Evolutionary conservation across 768 basidiomycete genomes (phyloP).

Genomic region (Albatrellus ellisii): DNA sequence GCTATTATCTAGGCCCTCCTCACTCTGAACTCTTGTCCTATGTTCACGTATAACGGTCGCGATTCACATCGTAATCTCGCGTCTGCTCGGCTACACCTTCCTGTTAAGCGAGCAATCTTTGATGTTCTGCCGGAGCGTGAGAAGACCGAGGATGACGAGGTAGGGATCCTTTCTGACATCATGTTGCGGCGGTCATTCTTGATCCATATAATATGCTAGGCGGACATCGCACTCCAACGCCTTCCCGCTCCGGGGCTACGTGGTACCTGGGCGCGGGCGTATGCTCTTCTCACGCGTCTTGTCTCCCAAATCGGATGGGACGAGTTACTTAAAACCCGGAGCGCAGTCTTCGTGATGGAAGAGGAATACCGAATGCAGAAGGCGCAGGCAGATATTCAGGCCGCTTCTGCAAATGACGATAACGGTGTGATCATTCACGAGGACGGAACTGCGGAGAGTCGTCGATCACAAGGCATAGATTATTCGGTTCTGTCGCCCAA

Average conservation of each 20-base stretch:
- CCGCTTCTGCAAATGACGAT: constrained; percentile 16
- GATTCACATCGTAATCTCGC: constrained; percentile 81
- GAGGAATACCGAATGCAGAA: constrained; percentile 99
- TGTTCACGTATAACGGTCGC: constrained; percentile 98
- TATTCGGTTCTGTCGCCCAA: too few relatives aligned
- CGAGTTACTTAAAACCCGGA: constrained; percentile 90
- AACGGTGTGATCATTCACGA: constrained; percentile 37
- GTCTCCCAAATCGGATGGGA: constrained; percentile 98
- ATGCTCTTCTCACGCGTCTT: constrained; percentile 77
- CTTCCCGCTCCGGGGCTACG: constrained; percentile 88
- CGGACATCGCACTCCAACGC: constrained; percentile 88
- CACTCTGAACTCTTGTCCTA: constrained; percentile 97
- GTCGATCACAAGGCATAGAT: constrained; percentile 14
- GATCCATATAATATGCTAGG: too few relatives aligned
- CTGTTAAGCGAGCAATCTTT: constrained; percentile 72
- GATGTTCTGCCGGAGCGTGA: constrained; percentile 83
- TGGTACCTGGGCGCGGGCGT: constrained; percentile 94
- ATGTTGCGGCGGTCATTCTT: too few relatives aligned
- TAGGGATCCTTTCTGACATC: constrained; percentile 17
- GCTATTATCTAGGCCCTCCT: constrained; percentile 46
- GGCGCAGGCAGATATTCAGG: constrained; percentile 54
- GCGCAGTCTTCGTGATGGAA: constrained; percentile 97
- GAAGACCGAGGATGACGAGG: constrained; percentile 78
- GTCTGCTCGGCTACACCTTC: constrained; percentile 72
- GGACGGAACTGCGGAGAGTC: constrained; percentile 32